Evolutionary conservation across 2,329 filamentous ascomycete genomes (phyloP).

Genomic region (Fusarium sacchari): DNA sequence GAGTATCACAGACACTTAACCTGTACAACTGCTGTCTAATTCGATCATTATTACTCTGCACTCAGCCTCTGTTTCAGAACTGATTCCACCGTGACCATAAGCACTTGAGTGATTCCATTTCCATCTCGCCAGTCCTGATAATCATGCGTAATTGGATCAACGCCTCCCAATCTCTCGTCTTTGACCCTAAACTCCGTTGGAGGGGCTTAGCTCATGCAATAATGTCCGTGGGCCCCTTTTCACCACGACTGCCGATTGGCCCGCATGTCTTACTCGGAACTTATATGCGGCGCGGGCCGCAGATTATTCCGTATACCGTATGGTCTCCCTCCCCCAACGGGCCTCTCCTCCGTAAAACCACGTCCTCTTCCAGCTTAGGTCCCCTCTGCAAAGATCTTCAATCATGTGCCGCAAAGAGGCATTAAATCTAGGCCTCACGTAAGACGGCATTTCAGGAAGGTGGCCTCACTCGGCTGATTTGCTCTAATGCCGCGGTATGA

Average conservation of each 20-base stretch:
- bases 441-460: constrained; percentile 8
- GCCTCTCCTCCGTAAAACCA: background rate
- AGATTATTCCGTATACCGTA: background rate
- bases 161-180: background rate
- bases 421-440: background rate
- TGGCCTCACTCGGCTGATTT: background rate
- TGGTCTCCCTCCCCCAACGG: background rate
- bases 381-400: background rate
- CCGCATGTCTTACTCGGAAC: background rate
- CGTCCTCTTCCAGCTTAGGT: background rate
- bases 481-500: background rate
- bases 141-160: background rate
- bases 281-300: constrained; percentile 1
- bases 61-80: background rate
- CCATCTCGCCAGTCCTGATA: too few species aligned
- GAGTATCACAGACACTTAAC: background rate
- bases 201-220: background rate
- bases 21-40: background rate
- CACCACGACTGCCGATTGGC: background rate
- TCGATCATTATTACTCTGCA: rapidly evolving
- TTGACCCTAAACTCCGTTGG: background rate
- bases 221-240: background rate
- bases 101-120: background rate
- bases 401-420: background rate
- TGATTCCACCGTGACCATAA: background rate